A percentile compares a stretch with the other conserved stretches of the same genome.
phyloP scores from a whole-genome alignment of 345 rosid species.

The Arabis hirsuta region DNA sequence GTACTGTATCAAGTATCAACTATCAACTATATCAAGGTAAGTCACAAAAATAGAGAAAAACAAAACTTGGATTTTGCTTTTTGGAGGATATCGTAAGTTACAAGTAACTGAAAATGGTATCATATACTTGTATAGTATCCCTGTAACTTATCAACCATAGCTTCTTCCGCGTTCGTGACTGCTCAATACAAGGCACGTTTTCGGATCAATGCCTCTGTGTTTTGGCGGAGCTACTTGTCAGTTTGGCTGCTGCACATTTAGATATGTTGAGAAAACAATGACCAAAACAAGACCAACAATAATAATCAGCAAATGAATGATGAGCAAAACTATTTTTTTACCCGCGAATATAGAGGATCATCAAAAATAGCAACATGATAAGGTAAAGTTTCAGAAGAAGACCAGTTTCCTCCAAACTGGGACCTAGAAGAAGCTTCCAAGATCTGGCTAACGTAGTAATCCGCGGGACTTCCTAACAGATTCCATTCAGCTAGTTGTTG shows the following conservation, averaged over 20 bases:
- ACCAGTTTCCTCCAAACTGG: constrained; percentile 55
- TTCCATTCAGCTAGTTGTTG: constrained; percentile 60
- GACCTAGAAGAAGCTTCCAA: constrained; percentile 57
- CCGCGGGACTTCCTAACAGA: constrained; percentile 53
- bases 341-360: constrained; percentile 56
- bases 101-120: constrained; percentile 29
- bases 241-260: constrained; percentile 46
- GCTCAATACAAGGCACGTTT: constrained; percentile 10
- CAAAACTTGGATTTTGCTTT: not conserved
- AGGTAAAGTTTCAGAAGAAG: constrained; percentile 54
- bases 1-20: not conserved
- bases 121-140: constrained; percentile 14
- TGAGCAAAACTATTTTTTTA: constrained; percentile 33
- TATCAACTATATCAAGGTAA: not conserved
- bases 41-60: constrained; percentile 4
- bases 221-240: constrained; percentile 29
- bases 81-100: constrained; percentile 22
- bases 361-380: constrained; percentile 57
- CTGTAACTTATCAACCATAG: constrained; percentile 20
- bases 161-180: constrained; percentile 21
- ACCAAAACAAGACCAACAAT: constrained; percentile 16
- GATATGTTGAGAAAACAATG: constrained; percentile 14
- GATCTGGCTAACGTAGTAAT: constrained; percentile 62
- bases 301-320: constrained; percentile 9
- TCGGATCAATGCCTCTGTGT: not conserved